Conservation (phyloP, 2,329 filamentous ascomycete species). For the Colletotrichum godetiae region DNA sequence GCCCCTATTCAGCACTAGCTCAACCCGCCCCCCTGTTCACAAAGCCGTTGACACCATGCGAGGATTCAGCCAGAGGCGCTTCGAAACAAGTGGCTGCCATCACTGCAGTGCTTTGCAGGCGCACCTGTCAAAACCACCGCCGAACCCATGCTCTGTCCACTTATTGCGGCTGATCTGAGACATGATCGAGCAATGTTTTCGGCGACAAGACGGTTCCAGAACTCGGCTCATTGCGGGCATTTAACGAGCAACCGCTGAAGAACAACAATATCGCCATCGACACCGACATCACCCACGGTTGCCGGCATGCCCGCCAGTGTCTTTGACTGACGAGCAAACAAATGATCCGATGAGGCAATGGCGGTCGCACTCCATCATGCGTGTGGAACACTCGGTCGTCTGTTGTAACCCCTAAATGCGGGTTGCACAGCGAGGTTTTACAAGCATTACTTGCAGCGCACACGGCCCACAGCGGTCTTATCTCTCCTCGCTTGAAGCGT, state of each 20-base stretch:
- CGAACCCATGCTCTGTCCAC: neutral
- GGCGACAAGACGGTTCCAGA: neutral
- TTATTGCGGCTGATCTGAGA: conserved; percentile 7
- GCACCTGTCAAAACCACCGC: neutral
- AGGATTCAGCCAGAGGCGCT: neutral
- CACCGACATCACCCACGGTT: conserved; percentile 1
- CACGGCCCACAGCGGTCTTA: neutral
- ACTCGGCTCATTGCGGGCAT: neutral
- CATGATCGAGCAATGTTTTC: conserved; percentile 11
- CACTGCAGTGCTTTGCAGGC: neutral
- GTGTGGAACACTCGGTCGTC: conserved; percentile 17
- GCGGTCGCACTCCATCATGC: neutral
- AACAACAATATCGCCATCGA: too few species aligned
- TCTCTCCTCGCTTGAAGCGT: neutral
- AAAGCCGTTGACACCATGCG: conserved; percentile 12
- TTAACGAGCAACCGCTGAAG: neutral
- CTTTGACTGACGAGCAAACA: conserved; percentile 6
- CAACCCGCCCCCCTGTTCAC: neutral
- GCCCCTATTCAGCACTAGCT: conserved; percentile 27
- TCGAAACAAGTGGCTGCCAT: neutral
- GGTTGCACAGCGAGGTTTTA: neutral
- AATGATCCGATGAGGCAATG: neutral
- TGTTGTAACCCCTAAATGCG: conserved; percentile 6
- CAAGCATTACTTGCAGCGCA: neutral
- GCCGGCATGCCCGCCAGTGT: neutral